Evolutionary conservation across 2,329 filamentous ascomycete genomes (phyloP), one percentile per base, ranked within the genome.

Genomic region (Acrodontium crateriforme): DNA sequence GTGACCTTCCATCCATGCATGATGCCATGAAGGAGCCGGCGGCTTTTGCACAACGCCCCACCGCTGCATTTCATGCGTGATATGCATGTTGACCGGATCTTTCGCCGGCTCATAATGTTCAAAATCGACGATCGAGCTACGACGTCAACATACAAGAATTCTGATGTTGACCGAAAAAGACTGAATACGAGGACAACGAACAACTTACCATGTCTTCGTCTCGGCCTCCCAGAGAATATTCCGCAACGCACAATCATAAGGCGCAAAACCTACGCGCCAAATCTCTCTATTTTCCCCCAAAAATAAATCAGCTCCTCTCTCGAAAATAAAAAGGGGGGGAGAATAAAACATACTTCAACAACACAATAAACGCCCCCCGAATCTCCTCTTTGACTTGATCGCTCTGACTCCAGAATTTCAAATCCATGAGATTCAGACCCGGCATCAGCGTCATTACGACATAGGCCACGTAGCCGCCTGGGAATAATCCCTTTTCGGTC

Each of bases 61-160:
- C 15, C 31, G 37, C 27, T 41, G 35, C 35, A 48, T 28, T 25
- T 49, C 46, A 7, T 36, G 28, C n/a, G 28, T 28, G 18, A 36
- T 39, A 12, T 39, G 26, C 41, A 47, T 42, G 12, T 41, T 44
- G 32, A 46, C 41, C 8, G 38, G 37, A 27, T 45, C 45, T 12
- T 36, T 41, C 2, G 40, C 37, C 20, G 27, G 29, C 21, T 36
- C 28, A 34, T 42, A 50, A 13, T 45, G 42, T 31, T 50, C 47
- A 23, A 50, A 49, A 16, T 50, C 47, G 11, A 50, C 42, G 4
- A 50, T 32, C 4, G 39, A 41, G 27, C 42, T 45, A 18, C n/a
- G 4, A 13, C 28, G 11, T 24, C n/a, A 9, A n/a, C n/a, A n/a
- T 10, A 14, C 24, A 29, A 17, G 6, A 21, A 6, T 17, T 24